Evolutionary conservation across 371 early-diverging fungal species (phyloP).

Genomic region (Apophysomyces sp.): DNA sequence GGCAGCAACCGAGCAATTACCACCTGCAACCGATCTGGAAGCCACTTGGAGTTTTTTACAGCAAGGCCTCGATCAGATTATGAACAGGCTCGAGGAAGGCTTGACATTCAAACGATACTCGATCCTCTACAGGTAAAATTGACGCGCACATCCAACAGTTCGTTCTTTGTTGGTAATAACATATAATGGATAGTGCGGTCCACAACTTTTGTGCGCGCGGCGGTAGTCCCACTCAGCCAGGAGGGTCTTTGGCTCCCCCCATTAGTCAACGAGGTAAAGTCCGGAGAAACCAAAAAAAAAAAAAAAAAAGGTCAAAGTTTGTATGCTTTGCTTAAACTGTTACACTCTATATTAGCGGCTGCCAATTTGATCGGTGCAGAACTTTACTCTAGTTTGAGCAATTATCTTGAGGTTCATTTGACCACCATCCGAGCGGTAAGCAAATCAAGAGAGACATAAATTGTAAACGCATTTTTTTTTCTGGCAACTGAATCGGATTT

Average conservation of each 20-base stretch:
- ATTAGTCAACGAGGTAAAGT: slow-evolving; percentile 28
- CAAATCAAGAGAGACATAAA: too few relatives aligned
- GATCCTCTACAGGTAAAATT: slow-evolving; percentile 82
- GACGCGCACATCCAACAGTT: neutral
- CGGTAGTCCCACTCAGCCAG: slow-evolving; percentile 17
- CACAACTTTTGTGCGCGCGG: slow-evolving; percentile 81
- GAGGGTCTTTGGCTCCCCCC: slow-evolving; percentile 9
- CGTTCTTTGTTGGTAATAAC: neutral
- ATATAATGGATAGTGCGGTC: slow-evolving; percentile 56
- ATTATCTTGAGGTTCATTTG: slow-evolving; percentile 75
- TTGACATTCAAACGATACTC: slow-evolving; percentile 76
- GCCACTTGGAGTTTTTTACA: slow-evolving; percentile 80
- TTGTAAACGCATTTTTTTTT: neutral
- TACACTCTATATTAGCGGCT: slow-evolving; percentile 32
- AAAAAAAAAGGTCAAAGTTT: neutral
- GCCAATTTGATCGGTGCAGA: slow-evolving; percentile 87
- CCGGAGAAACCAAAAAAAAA: neutral
- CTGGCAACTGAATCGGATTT: neutral
- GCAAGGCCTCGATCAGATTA: slow-evolving; percentile 79
- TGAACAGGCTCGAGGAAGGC: slow-evolving; percentile 76
- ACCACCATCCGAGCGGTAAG: slow-evolving; percentile 39
- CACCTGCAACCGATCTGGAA: slow-evolving; percentile 52
- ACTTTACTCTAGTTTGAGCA: slow-evolving; percentile 74
- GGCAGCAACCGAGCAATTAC: slow-evolving; percentile 29
- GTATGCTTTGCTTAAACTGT: neutral